Conservation (phyloP, 495 filamentous ascomycete species). For the Penicillium paxilli region DNA sequence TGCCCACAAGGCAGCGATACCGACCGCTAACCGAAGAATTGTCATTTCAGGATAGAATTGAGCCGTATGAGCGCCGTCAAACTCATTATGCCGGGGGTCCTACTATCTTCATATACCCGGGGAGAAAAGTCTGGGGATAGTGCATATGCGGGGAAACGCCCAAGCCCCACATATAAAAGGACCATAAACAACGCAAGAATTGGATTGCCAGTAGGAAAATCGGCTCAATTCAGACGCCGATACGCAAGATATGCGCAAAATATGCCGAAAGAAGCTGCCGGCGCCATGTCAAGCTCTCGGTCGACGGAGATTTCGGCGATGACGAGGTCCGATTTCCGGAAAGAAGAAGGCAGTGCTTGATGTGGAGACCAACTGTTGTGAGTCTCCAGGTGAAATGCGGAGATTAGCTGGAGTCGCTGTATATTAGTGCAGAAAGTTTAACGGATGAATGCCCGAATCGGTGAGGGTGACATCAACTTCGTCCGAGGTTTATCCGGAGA, state of each 20-base stretch:
- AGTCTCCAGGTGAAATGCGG: neutral
- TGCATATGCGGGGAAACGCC: conserved; percentile 11
- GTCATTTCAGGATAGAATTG: neutral
- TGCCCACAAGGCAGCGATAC: conserved; percentile 13
- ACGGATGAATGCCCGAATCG: conserved; percentile 8
- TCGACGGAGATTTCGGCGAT: neutral
- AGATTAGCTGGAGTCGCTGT: neutral
- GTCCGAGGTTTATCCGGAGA: conserved; percentile 13
- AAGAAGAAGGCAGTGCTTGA: neutral
- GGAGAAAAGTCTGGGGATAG: conserved; percentile 3
- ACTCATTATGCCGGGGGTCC: neutral
- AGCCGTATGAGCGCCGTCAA: too few relatives aligned
- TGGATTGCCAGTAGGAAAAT: neutral
- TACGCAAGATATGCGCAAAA: neutral
- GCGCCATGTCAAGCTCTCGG: neutral
- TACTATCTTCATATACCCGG: neutral
- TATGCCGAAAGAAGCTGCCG: conserved; percentile 9
- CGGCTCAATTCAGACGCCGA: neutral
- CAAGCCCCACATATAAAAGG: conserved; percentile 10
- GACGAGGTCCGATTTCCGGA: neutral
- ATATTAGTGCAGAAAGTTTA: neutral
- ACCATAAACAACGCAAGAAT: conserved; percentile 11
- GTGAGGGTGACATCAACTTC: neutral
- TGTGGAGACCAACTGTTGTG: neutral
- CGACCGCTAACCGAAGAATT: conserved; percentile 12